Evolutionary conservation across 2,329 filamentous ascomycete species (phyloP).

Genomic region (Aspergillus texensis): DNA sequence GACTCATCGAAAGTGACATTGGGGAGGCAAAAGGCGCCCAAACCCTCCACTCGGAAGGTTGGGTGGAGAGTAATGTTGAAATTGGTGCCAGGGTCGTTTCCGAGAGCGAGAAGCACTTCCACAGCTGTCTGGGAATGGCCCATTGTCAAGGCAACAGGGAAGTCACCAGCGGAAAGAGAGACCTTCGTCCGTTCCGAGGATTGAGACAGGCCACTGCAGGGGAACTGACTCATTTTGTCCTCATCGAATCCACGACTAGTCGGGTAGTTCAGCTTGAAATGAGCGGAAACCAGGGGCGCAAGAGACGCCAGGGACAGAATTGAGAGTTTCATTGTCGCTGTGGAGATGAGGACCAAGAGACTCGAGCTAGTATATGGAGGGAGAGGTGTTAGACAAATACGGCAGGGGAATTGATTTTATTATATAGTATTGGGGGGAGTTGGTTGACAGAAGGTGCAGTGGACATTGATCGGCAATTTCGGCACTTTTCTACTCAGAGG

Average conservation of each 20-base stretch:
- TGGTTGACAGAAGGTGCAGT: background rate
- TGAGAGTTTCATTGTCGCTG: conserved; percentile 35
- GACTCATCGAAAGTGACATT: conserved; percentile 48
- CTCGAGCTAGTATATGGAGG: background rate
- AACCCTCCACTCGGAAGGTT: conserved; percentile 61
- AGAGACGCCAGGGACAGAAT: conserved; percentile 42
- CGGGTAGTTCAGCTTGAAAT: conserved; percentile 60
- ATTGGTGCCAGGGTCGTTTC: conserved; percentile 56
- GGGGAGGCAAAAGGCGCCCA: conserved; percentile 68
- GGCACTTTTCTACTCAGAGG: background rate
- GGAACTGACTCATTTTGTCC: conserved; percentile 49
- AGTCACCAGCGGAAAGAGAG: conserved; percentile 51
- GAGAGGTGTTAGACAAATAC: background rate
- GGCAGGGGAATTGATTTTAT: background rate
- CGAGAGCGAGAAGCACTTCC: conserved; percentile 57
- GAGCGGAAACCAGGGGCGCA: conserved; percentile 53
- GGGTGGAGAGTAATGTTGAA: conserved; percentile 71
- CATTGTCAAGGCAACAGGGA: conserved; percentile 55
- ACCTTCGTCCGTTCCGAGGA: conserved; percentile 51
- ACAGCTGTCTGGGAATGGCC: conserved; percentile 56
- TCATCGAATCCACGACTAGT: conserved; percentile 52
- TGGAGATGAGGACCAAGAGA: background rate
- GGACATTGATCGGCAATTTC: conserved; percentile 1
- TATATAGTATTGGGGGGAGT: background rate
- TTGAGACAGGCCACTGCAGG: conserved; percentile 55